Conservation (phyloP, 208 protist genomes). For the Trypanosoma grayi region DNA sequence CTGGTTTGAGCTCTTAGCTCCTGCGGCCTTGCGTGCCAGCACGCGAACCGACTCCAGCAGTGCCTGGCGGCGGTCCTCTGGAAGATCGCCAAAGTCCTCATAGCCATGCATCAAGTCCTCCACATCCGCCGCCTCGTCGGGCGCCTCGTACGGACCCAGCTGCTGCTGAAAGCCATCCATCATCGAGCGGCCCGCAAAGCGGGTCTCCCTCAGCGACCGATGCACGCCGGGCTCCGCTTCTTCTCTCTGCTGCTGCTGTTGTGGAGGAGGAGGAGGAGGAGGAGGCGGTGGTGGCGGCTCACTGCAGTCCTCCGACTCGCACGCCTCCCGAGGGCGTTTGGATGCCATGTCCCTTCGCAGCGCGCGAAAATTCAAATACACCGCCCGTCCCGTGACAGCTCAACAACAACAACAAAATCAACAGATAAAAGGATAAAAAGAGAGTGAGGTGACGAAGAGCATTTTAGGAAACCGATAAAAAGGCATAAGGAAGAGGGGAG, state of each 20-base stretch:
- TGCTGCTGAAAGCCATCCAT: slow-evolving; percentile 29
- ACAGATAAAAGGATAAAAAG: slow-evolving; percentile 22
- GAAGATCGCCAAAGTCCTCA: slow-evolving; percentile 80
- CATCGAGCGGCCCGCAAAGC: slow-evolving; percentile 62
- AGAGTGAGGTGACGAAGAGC: slow-evolving; percentile 7
- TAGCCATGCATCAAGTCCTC: slow-evolving; percentile 73
- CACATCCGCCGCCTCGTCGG: slow-evolving; percentile 78
- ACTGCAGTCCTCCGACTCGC: background rate
- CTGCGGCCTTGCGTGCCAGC: slow-evolving; percentile 35
- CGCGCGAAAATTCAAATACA: background rate
- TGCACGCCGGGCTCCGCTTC: background rate
- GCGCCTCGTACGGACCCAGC: slow-evolving; percentile 51
- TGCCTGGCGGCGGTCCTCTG: slow-evolving; percentile 52
- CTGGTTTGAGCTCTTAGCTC: slow-evolving; percentile 31
- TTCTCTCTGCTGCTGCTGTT: background rate
- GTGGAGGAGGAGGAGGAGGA: too few species aligned
- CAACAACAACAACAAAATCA: too few species aligned
- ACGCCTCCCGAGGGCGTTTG: slow-evolving; percentile 15
- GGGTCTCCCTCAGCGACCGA: slow-evolving; percentile 46
- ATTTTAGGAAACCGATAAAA: too few species aligned
- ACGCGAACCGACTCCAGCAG: slow-evolving; percentile 66
- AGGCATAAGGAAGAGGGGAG: too few species aligned
- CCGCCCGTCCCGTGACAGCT: too few species aligned
- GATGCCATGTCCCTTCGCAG: background rate
- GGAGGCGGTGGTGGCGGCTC: background rate